Evolutionary conservation across 352 stramenopile species (phyloP), one percentile per base, ranked within the genome.

Genomic region (Phytophthora citrophthora): DNA sequence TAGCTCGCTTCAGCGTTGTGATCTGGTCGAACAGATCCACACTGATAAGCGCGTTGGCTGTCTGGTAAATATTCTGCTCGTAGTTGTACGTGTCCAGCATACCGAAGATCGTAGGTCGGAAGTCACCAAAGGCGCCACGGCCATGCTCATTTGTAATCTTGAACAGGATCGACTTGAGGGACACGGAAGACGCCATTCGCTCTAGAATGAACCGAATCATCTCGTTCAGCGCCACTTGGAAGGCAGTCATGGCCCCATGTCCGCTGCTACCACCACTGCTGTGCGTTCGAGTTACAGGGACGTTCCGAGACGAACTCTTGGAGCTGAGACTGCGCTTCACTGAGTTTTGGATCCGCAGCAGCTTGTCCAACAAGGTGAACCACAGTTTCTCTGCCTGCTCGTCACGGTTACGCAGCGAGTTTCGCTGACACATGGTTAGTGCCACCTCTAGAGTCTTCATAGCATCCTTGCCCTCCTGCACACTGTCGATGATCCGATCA

Each of bases 81-180:
- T 96, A 94, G 70, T 94, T 94, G 77, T 94, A 95, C 50, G 94
- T 97, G 68, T 93, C 90, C n/a, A 98, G 68, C 79, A 98, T 97
- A 66, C 88, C 94, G 34, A 97, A 94, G 55, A 98, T 94, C 48
- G 96, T 98, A 39, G 97, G 92, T 2, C 94, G 89, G 70, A 98
- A 96, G 61, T 98, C 95, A 18, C 93, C 94, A 62, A 98, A 96
- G 40, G 93, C 86, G 66, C 89, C 96, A 53, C 91, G 91, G 9
- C 91, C 90, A 72, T 98, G 90, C 68, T 98, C 95, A 45, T 90
- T 97, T 48, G 94, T 98, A 53, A 98, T 96, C 78, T 98, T 98
- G 54, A 96, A 95, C 50, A 98, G 72, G 34, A 98, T 94, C 61
- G 96, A 92, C 68, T 91, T 92, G 10, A 98, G 72, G 29, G 94